Evolutionary conservation across 139 green algal genomes (phyloP).

Genomic region (Spirogloea muscicola): DNA sequence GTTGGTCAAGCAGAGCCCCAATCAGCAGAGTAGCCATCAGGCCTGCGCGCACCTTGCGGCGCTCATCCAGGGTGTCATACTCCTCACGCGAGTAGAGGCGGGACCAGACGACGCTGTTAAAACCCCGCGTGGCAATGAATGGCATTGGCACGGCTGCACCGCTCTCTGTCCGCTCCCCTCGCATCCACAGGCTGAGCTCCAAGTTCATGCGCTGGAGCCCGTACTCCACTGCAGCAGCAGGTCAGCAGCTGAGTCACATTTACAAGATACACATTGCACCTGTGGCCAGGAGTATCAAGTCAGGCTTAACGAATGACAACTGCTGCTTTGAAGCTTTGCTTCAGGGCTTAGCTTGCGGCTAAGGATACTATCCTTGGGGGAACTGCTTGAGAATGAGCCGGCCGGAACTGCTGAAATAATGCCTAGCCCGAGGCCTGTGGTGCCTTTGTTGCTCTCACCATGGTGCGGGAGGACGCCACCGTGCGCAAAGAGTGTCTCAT

Average conservation of each 20-base stretch:
- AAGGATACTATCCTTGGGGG: no score
- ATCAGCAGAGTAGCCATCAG: no score
- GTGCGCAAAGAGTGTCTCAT: conserved; percentile 46
- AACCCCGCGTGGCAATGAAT: conserved; percentile 27
- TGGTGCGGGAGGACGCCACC: conserved; percentile 70
- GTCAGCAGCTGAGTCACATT: conserved; percentile 28
- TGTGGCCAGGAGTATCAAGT: background rate
- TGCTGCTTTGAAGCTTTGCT: background rate
- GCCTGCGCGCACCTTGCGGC: conserved; percentile 59
- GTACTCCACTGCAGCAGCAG: conserved; percentile 82
- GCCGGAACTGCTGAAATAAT: background rate
- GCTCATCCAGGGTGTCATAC: conserved; percentile 60
- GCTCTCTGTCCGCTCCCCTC: conserved; percentile 41
- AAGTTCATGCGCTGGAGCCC: conserved; percentile 75
- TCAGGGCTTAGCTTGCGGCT: no score
- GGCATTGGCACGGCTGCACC: conserved; percentile 51
- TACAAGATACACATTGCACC: background rate
- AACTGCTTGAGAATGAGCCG: no score
- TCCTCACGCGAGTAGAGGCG: conserved; percentile 77
- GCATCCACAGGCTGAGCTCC: conserved; percentile 48
- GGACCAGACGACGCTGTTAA: conserved; percentile 84
- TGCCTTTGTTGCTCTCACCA: conserved; percentile 73
- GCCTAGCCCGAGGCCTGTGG: background rate
- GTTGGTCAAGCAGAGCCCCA: no score
- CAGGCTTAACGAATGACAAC: background rate